A percentile compares a stretch with the other conserved stretches of the same genome.
Evolutionary conservation across 257 asterid genomes (phyloP).

Genomic region (Gentiana dahurica): DNA sequence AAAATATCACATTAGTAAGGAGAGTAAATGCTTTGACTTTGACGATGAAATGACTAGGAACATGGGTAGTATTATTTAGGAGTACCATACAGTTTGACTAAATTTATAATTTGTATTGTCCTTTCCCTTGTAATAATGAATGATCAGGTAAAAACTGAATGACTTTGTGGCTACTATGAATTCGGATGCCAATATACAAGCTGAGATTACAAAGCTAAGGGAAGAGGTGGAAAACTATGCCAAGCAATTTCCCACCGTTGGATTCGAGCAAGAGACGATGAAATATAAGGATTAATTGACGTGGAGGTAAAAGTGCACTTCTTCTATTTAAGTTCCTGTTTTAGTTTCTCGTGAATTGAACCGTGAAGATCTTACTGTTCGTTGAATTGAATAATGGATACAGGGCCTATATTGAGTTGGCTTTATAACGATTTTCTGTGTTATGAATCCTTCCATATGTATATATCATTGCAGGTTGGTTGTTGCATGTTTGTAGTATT

Average conservation of each 20-base stretch:
- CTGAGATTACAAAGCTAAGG: conserved; percentile 51
- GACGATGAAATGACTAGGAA: too few relatives aligned
- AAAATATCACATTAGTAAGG: too few relatives aligned
- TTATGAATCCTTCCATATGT: too few relatives aligned
- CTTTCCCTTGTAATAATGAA: conserved; percentile 5
- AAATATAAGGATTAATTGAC: conserved; percentile 51
- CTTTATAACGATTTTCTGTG: too few relatives aligned
- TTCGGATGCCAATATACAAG: conserved; percentile 39
- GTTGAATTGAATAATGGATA: too few relatives aligned
- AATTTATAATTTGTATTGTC: conserved; percentile 1
- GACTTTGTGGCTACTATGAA: conserved; percentile 82
- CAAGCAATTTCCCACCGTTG: conserved; percentile 82
- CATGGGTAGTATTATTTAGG: too few relatives aligned
- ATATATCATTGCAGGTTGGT: too few relatives aligned
- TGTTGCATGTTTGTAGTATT: too few relatives aligned
- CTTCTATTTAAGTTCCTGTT: neutral
- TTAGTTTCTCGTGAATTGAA: neutral
- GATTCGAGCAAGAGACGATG: conserved; percentile 84
- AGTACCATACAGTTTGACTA: too few relatives aligned
- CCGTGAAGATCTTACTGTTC: neutral
- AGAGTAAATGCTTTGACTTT: too few relatives aligned
- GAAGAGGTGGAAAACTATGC: conserved; percentile 74
- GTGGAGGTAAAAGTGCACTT: neutral
- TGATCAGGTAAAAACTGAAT: conserved; percentile 73
- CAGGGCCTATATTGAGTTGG: too few relatives aligned